phyloP scores from a whole-genome alignment of 352 stramenopile species.

The Phytophthora hybrid region DNA sequence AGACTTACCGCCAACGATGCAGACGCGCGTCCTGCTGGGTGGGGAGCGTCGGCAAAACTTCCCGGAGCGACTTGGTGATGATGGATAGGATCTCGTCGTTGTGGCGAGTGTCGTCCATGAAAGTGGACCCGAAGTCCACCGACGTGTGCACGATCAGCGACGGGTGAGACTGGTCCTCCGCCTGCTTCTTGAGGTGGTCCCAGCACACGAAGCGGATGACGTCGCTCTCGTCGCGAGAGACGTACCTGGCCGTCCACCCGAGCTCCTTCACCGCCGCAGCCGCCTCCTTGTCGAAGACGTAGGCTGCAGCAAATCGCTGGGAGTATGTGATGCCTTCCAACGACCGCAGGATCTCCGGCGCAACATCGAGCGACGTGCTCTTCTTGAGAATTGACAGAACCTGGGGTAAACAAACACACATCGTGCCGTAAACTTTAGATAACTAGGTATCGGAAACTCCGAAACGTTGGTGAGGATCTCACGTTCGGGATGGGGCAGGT shows the following conservation, averaged over 20 bases:
- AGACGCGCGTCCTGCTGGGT: constrained; percentile 54
- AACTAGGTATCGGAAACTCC: constrained; percentile 6
- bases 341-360: constrained; percentile 37
- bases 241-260: constrained; percentile 75
- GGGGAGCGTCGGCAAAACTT: constrained; percentile 67
- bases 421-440: not conserved
- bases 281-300: constrained; percentile 64
- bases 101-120: constrained; percentile 65
- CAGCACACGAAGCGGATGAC: constrained; percentile 82
- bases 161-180: constrained; percentile 2
- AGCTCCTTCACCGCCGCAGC: constrained; percentile 46
- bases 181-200: constrained; percentile 75
- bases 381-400: constrained; percentile 66
- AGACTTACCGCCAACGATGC: constrained; percentile 71
- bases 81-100: constrained; percentile 64
- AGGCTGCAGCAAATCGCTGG: constrained; percentile 72
- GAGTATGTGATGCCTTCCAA: constrained; percentile 69
- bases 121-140: constrained; percentile 59
- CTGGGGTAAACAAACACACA: constrained; percentile 35
- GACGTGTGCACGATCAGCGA: constrained; percentile 75
- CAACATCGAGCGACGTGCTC: constrained; percentile 47
- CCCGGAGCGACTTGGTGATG: constrained; percentile 58
- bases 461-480: not conserved
- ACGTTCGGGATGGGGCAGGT: constrained; percentile 74
- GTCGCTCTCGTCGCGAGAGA: constrained; percentile 59